Evolutionary conservation across 805 yeast genomes (phyloP).

Genomic region (Ogataea minuta): DNA sequence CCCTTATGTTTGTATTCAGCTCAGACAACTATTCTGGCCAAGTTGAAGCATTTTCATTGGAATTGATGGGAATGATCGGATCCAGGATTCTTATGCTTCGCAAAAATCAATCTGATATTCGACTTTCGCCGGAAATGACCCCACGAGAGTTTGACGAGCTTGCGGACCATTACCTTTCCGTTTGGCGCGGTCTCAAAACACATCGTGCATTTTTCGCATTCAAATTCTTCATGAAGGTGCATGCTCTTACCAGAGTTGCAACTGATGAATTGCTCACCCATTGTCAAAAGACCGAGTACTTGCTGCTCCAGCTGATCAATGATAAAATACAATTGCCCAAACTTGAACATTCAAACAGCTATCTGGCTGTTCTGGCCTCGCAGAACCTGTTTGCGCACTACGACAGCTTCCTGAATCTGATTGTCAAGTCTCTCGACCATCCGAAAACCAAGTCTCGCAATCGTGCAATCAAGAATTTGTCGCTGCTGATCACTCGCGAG

Average conservation of each 20-base stretch:
- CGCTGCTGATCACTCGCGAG: slow-evolving; percentile 53
- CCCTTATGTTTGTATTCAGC: slow-evolving; percentile 40
- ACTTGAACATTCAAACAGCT: not conserved
- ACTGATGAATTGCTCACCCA: slow-evolving; percentile 1
- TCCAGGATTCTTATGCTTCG: slow-evolving; percentile 43
- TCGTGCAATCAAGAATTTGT: slow-evolving; percentile 63
- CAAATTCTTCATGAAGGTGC: slow-evolving; percentile 6
- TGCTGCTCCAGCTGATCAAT: slow-evolving; percentile 8
- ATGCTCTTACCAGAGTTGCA: slow-evolving; percentile 6
- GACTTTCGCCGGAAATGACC: slow-evolving; percentile 10
- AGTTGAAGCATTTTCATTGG: slow-evolving; percentile 54
- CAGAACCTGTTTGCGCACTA: slow-evolving; percentile 40
- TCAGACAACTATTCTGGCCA: slow-evolving; percentile 38
- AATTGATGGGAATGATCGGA: slow-evolving; percentile 61
- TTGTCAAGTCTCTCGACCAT: slow-evolving; percentile 48
- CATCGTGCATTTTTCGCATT: slow-evolving; percentile 11
- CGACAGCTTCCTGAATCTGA: slow-evolving; percentile 50
- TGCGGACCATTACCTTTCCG: slow-evolving; percentile 6
- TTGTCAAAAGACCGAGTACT: slow-evolving; percentile 4
- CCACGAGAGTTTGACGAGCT: slow-evolving; percentile 11
- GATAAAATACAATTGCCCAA: slow-evolving; percentile 3
- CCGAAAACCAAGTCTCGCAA: slow-evolving; percentile 53
- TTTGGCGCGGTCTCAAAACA: slow-evolving; percentile 8
- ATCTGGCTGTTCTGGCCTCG: slow-evolving; percentile 26
- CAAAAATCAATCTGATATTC: not conserved